Evolutionary conservation across 441 rosid genomes (phyloP).

Genomic region (Adansonia rubrostipa): DNA sequence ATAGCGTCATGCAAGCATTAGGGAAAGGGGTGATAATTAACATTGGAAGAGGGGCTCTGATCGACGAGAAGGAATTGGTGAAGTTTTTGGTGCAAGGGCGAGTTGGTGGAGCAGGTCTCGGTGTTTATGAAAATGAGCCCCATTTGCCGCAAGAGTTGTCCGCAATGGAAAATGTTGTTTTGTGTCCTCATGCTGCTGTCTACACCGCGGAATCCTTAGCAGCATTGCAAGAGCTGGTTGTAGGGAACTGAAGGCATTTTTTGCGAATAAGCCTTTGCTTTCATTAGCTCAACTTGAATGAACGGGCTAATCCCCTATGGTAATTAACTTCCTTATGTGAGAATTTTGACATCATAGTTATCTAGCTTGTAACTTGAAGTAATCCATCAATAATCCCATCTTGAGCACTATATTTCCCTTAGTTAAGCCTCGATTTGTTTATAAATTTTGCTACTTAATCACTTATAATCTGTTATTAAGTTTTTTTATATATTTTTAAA

Average conservation of each 20-base stretch:
- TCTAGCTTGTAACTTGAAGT: too few species aligned
- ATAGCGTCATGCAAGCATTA: slow-evolving; percentile 33
- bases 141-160: slow-evolving; percentile 34
- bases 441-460: too few species aligned
- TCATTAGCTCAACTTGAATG: slow-evolving; percentile 15
- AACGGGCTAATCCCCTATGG: not conserved
- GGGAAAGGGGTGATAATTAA: slow-evolving; percentile 43
- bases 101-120: slow-evolving; percentile 38
- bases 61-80: slow-evolving; percentile 43
- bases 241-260: slow-evolving; percentile 40
- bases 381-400: not conserved
- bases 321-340: not conserved
- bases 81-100: slow-evolving; percentile 31
- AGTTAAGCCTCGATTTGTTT: too few species aligned
- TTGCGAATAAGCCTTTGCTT: slow-evolving; percentile 31
- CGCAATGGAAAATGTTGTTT: slow-evolving; percentile 39
- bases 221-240: slow-evolving; percentile 32
- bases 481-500: too few species aligned
- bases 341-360: not conserved
- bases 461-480: too few species aligned
- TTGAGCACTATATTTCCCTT: too few species aligned
- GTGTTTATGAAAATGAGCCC: slow-evolving; percentile 43
- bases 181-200: slow-evolving; percentile 39
- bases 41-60: slow-evolving; percentile 38
- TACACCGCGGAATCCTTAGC: slow-evolving; percentile 34